These are phyloP conservation scores for Solanum habrochaites DNA, from an alignment of 257 asterid genomes.

Conservation along the genomic window DNA sequence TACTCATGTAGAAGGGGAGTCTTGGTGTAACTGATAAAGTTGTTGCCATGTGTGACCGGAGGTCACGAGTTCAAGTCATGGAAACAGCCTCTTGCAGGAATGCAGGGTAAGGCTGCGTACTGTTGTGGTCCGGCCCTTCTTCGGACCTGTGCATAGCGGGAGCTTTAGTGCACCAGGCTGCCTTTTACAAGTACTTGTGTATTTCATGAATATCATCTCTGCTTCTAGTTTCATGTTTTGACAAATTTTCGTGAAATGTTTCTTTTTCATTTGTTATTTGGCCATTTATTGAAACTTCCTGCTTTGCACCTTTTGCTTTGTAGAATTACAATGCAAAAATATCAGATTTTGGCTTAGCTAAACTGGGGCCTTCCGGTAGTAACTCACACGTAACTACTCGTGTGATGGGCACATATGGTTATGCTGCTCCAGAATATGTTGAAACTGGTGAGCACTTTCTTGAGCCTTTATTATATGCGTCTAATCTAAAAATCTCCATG, in stretches of 20 bases:
- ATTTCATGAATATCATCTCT: neutral
- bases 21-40: neutral
- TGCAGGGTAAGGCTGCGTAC: neutral
- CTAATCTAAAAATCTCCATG: neutral
- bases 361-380: conserved; percentile 35
- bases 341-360: conserved; percentile 42
- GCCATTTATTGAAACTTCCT: neutral
- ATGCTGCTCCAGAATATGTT: conserved; percentile 48
- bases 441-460: conserved; percentile 23
- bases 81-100: neutral
- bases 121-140: neutral
- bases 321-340: conserved; percentile 40
- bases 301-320: neutral
- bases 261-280: neutral
- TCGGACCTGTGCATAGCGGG: neutral
- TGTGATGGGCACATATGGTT: conserved; percentile 39
- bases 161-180: neutral
- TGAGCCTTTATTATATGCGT: neutral
- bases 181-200: neutral
- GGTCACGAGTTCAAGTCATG: neutral
- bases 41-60: neutral
- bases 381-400: conserved; percentile 40
- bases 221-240: neutral
- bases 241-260: neutral
- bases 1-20: neutral